A percentile compares a stretch with the other conserved stretches of the same genome.
phyloP scores from a whole-genome alignment of 2,329 filamentous ascomycete genomes.

The Trichoderma arundinaceum region DNA sequence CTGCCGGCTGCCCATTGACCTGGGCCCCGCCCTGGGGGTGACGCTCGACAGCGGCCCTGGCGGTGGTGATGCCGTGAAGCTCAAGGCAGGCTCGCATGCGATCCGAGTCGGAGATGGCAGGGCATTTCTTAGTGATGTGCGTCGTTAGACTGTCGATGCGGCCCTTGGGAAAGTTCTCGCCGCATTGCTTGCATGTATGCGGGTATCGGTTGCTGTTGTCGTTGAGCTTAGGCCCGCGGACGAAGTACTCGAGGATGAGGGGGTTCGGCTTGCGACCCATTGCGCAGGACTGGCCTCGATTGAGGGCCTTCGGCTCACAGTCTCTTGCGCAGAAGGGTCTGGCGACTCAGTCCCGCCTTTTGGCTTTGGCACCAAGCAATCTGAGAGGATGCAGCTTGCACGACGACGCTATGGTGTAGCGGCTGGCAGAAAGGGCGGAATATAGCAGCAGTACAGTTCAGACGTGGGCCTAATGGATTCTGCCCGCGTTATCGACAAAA shows the following conservation, averaged over 20 bases:
- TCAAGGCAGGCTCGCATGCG: slow-evolving; percentile 76
- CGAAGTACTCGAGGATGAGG: slow-evolving; percentile 86
- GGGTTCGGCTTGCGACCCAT: slow-evolving; percentile 87
- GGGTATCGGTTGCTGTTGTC: slow-evolving; percentile 92
- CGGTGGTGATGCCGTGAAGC: slow-evolving; percentile 70
- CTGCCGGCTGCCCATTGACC: slow-evolving; percentile 40
- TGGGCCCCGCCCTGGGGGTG: slow-evolving; percentile 39
- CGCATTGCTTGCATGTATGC: slow-evolving; percentile 87
- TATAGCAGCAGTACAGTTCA: slow-evolving; percentile 24
- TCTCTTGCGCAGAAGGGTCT: slow-evolving; percentile 27
- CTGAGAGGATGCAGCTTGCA: slow-evolving; percentile 10
- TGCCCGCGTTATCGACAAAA: slow-evolving; percentile 46
- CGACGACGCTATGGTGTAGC: slow-evolving; percentile 4
- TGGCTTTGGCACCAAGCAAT: slow-evolving; percentile 5
- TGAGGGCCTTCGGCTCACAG: slow-evolving; percentile 40
- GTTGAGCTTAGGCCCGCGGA: slow-evolving; percentile 82
- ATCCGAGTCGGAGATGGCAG: slow-evolving; percentile 75
- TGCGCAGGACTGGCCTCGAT: slow-evolving; percentile 40
- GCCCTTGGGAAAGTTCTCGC: slow-evolving; percentile 88
- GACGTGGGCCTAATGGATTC: slow-evolving; percentile 39
- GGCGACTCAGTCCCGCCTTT: slow-evolving; percentile 27
- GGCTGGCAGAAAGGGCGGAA: slow-evolving; percentile 29
- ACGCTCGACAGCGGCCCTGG: slow-evolving; percentile 44
- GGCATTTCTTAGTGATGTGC: slow-evolving; percentile 87
- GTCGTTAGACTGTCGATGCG: slow-evolving; percentile 80